Conservation (phyloP, 2,329 filamentous ascomycete genomes). For the Botrytis squamosa region DNA sequence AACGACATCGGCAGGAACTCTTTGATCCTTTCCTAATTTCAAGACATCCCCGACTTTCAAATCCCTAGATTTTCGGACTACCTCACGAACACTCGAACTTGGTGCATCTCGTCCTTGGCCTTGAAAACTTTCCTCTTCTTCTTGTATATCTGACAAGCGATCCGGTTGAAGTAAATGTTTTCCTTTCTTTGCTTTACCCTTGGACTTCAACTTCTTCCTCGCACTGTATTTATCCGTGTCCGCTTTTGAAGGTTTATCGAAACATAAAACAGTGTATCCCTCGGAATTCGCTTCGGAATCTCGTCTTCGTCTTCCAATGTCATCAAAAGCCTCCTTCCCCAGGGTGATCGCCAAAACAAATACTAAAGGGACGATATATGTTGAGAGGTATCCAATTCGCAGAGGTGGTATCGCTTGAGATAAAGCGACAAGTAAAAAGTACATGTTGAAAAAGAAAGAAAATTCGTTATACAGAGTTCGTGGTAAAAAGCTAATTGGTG, state of each 20-base stretch:
- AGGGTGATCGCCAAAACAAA: constrained; percentile 92
- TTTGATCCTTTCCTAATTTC: constrained; percentile 86
- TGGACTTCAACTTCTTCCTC: constrained; percentile 50
- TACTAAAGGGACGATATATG: constrained; percentile 86
- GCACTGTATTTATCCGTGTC: constrained; percentile 40
- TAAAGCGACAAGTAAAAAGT: constrained; percentile 91
- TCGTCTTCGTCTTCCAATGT: constrained; percentile 79
- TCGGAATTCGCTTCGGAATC: constrained; percentile 96
- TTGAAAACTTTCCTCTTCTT: constrained; percentile 62
- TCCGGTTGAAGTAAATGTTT: constrained; percentile 40
- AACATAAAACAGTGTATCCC: constrained; percentile 73
- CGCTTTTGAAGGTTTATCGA: constrained; percentile 55
- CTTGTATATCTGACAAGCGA: constrained; percentile 63
- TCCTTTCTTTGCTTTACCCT: constrained; percentile 43
- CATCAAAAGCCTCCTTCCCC: constrained; percentile 93
- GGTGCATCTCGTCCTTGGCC: constrained; percentile 44
- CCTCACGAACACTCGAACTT: constrained; percentile 59
- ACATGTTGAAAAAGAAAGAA: constrained; percentile 99
- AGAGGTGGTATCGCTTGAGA: constrained; percentile 89
- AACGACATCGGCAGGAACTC: constrained; percentile 90
- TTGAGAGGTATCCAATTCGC: constrained; percentile 90
- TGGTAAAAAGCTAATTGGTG: constrained; percentile 88
- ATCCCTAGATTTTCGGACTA: constrained; percentile 79
- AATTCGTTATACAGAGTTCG: constrained; percentile 97
- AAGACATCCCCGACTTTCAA: constrained; percentile 94